Evolutionary conservation across 352 stramenopile genomes (phyloP).

Genomic region (Blastocystis sp.): DNA sequence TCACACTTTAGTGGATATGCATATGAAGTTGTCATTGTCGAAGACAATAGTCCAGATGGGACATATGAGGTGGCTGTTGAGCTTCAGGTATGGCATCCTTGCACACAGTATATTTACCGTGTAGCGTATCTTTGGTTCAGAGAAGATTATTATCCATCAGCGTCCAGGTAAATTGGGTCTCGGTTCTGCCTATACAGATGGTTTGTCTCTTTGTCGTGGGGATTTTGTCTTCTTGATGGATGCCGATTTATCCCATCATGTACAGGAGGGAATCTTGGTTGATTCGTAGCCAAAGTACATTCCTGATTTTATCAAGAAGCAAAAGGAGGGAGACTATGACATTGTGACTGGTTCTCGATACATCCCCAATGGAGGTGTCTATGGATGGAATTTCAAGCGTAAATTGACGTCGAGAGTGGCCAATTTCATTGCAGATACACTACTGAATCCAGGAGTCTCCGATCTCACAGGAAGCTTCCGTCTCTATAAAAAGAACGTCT

Average conservation of each 20-base stretch:
- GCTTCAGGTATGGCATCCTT: conserved; percentile 68
- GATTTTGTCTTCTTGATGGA: conserved; percentile 95
- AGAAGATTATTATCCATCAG: conserved; percentile 83
- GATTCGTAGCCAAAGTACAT: conserved; percentile 85
- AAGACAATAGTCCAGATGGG: conserved; percentile 91
- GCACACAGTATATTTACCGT: conserved; percentile 22
- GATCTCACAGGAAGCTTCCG: conserved; percentile 93
- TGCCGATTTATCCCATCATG: conserved; percentile 92
- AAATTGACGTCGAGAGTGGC: conserved; percentile 90
- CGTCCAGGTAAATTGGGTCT: conserved; percentile 88
- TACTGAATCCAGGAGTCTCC: conserved; percentile 85
- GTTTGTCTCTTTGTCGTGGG: conserved; percentile 77
- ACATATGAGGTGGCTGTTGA: conserved; percentile 85
- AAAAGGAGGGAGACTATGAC: conserved; percentile 70
- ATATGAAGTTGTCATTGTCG: conserved; percentile 93
- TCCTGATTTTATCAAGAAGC: conserved; percentile 70
- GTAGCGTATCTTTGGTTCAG: conserved; percentile 79
- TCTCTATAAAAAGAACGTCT: conserved; percentile 86
- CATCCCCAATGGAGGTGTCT: conserved; percentile 79
- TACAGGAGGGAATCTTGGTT: conserved; percentile 60
- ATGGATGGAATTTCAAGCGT: conserved; percentile 86
- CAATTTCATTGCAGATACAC: conserved; percentile 90
- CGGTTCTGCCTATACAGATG: conserved; percentile 88
- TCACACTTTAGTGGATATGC: conserved; percentile 70
- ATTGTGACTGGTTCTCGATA: conserved; percentile 94